Conservation (phyloP, 495 filamentous ascomycete genomes). For the Penicillium goetzii region DNA sequence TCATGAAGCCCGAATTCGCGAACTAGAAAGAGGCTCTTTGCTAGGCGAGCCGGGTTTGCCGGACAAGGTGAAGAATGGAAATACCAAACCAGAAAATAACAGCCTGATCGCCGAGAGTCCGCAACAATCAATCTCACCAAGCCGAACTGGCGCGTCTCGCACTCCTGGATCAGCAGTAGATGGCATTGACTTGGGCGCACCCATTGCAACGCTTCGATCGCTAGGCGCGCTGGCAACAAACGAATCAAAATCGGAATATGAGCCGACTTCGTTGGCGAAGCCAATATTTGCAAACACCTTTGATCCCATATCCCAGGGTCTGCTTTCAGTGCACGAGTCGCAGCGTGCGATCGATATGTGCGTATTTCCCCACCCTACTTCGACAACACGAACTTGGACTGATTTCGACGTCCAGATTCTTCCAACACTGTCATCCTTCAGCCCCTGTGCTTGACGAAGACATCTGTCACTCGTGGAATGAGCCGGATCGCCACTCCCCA, state of each 20-base stretch:
- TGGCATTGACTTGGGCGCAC: conserved; percentile 22
- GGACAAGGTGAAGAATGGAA: background rate
- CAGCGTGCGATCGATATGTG: conserved; percentile 22
- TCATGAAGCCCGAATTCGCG: conserved; percentile 24
- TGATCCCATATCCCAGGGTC: conserved; percentile 12
- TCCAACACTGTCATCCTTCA: conserved; percentile 23
- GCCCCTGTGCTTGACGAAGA: conserved; percentile 22
- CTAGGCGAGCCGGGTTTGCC: background rate
- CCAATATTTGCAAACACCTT: conserved; percentile 9
- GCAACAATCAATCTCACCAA: conserved; percentile 12
- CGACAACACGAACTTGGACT: background rate
- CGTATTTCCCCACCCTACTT: background rate
- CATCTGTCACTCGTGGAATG: conserved; percentile 18
- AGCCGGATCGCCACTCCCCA: conserved; percentile 5
- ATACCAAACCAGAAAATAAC: background rate
- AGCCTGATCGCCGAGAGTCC: no score
- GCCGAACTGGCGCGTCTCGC: conserved; percentile 1
- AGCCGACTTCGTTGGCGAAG: background rate
- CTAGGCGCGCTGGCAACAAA: conserved; percentile 19
- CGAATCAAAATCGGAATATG: background rate
- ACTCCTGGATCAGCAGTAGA: conserved; percentile 17
- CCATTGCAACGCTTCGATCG: conserved; percentile 26
- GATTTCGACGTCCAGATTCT: conserved; percentile 17
- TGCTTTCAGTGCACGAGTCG: conserved; percentile 14
- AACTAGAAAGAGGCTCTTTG: conserved; percentile 13